Evolutionary conservation across 1,284 basidiomycete genomes (phyloP).

Genomic region (Ustilago vetiveriae): DNA sequence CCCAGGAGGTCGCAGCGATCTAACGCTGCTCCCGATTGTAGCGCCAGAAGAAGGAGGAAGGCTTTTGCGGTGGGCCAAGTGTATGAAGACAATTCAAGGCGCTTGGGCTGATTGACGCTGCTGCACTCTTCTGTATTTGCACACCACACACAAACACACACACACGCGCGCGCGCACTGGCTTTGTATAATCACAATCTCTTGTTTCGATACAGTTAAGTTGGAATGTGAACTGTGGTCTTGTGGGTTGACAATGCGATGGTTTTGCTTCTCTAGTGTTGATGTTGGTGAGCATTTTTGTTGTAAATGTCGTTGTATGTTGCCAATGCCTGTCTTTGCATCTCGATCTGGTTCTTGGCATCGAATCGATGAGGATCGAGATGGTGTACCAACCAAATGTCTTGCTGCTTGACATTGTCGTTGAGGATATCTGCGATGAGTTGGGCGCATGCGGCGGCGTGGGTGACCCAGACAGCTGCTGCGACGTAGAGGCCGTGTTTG

Average conservation of each 20-base stretch:
- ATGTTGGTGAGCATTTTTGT: conserved; percentile 5
- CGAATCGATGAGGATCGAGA: conserved; percentile 5
- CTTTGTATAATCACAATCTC: no score
- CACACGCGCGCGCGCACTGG: no score
- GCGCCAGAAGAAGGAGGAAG: conserved; percentile 84
- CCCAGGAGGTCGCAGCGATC: conserved; percentile 50
- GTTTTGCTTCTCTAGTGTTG: no score
- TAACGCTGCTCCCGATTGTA: conserved; percentile 74
- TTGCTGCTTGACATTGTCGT: not conserved
- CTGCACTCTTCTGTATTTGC: no score
- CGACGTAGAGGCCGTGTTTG: conserved; percentile 4
- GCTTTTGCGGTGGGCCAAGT: conserved; percentile 78
- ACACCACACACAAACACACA: no score
- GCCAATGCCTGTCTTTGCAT: conserved; percentile 1
- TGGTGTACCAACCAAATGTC: conserved; percentile 3
- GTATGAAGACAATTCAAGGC: conserved; percentile 80
- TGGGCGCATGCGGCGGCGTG: conserved; percentile 14
- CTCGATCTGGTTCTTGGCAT: not conserved
- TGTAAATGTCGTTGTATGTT: conserved; percentile 23
- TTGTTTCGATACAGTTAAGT: no score
- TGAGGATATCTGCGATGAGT: conserved; percentile 10
- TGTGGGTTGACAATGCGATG: no score
- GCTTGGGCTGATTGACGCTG: conserved; percentile 76
- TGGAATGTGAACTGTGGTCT: no score
- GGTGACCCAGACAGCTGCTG: conserved; percentile 12